A percentile compares a stretch with the other conserved stretches of the same genome.
Evolutionary conservation across 305 asterid genomes (phyloP).

Genomic region (Lippia alba): DNA sequence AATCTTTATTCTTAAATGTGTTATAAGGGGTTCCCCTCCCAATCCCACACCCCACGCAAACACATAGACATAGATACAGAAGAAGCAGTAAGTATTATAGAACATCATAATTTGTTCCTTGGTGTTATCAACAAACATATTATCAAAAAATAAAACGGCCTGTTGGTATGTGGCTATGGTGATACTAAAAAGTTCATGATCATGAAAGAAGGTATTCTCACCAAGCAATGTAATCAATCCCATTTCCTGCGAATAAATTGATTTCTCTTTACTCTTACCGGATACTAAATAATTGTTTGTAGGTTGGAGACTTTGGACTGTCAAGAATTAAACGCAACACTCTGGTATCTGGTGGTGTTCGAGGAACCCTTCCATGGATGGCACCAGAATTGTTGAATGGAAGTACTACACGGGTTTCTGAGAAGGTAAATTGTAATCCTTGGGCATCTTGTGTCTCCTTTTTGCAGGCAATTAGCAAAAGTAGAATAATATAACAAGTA

Average conservation of each 20-base stretch:
- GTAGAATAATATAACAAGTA: slow-evolving; percentile 23
- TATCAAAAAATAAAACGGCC: slow-evolving; percentile 11
- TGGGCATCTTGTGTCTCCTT: slow-evolving; percentile 12
- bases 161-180: slow-evolving; percentile 10
- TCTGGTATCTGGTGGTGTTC: slow-evolving; percentile 81
- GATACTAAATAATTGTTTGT: slow-evolving; percentile 34
- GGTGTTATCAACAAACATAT: slow-evolving; percentile 11
- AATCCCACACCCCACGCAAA: neutral
- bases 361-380: slow-evolving; percentile 93
- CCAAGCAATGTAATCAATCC: slow-evolving; percentile 18
- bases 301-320: slow-evolving; percentile 89
- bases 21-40: neutral
- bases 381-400: slow-evolving; percentile 85
- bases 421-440: slow-evolving; percentile 53
- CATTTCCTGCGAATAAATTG: slow-evolving; percentile 9
- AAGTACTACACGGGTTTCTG: slow-evolving; percentile 67
- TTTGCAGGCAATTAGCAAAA: slow-evolving; percentile 6
- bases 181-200: slow-evolving; percentile 8
- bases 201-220: neutral
- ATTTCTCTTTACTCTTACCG: slow-evolving; percentile 22
- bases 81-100: neutral
- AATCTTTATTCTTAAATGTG: slow-evolving; percentile 1
- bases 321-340: slow-evolving; percentile 78
- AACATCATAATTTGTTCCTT: neutral
- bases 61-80: neutral